Evolutionary conservation across 129 eudicot species (phyloP).

Genomic region (Oenanthe sinensis): DNA sequence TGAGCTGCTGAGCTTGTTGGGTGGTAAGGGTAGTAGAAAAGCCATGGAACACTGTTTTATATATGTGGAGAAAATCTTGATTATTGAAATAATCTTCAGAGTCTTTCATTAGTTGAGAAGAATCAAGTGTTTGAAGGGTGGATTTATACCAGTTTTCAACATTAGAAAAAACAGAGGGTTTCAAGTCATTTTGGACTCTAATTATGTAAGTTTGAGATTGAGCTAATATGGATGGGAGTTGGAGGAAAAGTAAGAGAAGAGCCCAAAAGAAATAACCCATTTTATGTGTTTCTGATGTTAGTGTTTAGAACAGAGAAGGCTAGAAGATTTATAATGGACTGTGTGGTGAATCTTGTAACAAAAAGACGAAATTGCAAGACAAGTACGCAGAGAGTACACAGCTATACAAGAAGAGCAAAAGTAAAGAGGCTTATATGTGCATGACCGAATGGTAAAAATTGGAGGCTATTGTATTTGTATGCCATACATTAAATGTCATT

Average conservation of each 20-base stretch:
- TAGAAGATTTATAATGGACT: background rate
- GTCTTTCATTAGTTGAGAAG: slow-evolving; percentile 14
- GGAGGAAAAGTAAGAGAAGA: slow-evolving; percentile 16
- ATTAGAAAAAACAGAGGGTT: slow-evolving; percentile 54
- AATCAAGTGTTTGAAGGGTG: slow-evolving; percentile 41
- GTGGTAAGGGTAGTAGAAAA: slow-evolving; percentile 61
- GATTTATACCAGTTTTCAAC: slow-evolving; percentile 64
- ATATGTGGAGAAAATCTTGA: slow-evolving; percentile 50
- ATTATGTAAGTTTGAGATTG: slow-evolving; percentile 50
- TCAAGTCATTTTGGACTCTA: slow-evolving; percentile 49
- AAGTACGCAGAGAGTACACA: background rate
- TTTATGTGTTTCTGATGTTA: background rate
- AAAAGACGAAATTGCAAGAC: background rate
- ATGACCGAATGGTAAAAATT: background rate
- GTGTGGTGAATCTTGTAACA: background rate
- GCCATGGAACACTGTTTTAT: slow-evolving; percentile 74
- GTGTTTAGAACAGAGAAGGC: background rate
- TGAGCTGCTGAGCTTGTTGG: slow-evolving; percentile 45
- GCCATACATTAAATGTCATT: background rate
- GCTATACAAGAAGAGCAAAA: background rate
- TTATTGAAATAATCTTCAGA: slow-evolving; percentile 5
- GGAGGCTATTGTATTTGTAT: background rate
- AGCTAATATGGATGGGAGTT: slow-evolving; percentile 13
- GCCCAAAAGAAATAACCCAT: slow-evolving; percentile 29
- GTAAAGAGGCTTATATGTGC: background rate